Conservation (phyloP, 345 rosid species). For the Combretum micranthum region DNA sequence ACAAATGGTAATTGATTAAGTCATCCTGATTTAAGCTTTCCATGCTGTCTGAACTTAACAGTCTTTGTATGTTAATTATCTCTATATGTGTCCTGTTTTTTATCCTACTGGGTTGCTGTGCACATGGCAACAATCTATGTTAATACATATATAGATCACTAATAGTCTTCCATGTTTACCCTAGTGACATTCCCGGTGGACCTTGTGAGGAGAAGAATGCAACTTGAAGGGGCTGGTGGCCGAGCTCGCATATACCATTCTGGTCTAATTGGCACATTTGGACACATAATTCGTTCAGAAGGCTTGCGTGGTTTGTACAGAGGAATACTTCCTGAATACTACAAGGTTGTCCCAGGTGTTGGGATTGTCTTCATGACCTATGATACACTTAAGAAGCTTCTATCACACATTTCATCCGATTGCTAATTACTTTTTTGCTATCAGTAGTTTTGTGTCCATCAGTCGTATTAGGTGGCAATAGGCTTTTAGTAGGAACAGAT, state of each 20-base stretch:
- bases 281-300: constrained; percentile 68
- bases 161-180: neutral
- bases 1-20: no score
- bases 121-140: no score
- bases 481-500: neutral
- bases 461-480: neutral
- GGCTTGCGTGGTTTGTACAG: constrained; percentile 83
- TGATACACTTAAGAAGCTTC: constrained; percentile 56
- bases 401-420: constrained; percentile 31
- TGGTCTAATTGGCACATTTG: constrained; percentile 67
- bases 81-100: no score
- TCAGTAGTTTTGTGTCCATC: neutral
- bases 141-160: no score
- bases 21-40: no score
- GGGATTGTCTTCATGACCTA: constrained; percentile 90
- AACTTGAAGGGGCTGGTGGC: constrained; percentile 94
- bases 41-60: no score
- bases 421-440: constrained; percentile 8
- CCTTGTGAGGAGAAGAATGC: constrained; percentile 95
- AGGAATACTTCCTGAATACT: constrained; percentile 93
- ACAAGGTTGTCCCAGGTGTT: constrained; percentile 91
- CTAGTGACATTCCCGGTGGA: constrained; percentile 88
- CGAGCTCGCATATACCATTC: constrained; percentile 70
- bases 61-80: no score
- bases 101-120: no score